Base-by-base conservation (phyloP, 2,329 filamentous ascomycete species). In the Lasiodiplodia gonubiensis region DNA sequence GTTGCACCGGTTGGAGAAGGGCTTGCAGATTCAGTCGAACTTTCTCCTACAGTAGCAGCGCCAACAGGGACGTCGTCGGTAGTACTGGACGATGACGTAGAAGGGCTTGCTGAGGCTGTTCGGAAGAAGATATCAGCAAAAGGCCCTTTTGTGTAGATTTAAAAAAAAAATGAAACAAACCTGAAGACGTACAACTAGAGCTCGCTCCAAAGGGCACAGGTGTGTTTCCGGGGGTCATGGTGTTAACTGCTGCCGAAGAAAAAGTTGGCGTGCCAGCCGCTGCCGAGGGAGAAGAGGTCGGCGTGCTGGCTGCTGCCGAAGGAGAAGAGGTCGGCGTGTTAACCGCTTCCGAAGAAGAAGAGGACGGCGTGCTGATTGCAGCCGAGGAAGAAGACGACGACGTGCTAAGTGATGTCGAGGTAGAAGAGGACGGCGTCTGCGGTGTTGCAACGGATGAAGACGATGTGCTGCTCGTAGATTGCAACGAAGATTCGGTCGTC, bases 371-470 rank as follows among this genome's bases (percentile, higher is more conserved):
- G n/a, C n/a, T n/a, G n/a, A n/a, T n/a, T n/a, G n/a, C n/a, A n/a
- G n/a, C n/a, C n/a, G n/a, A n/a, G n/a, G n/a, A n/a, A 1, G 30
- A 33, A 6, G 30, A 33, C 30, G 30, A 33, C 30, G 30, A 8
- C 30, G 21, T 46, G 27, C 49, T 42, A 25, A 21, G n/a, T 5
- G 14, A 14, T 21, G 55, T n/a, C 8, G 65, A 51, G 48, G 66
- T 55, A 4, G 63, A 65, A 37, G 18, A 48, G n/a, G 37, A 55
- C 11, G 51, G 52, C 37, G 52, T 57, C 8, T 69, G 69, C 16
- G 55, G 49, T 23, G 67, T 68, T 10, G 71, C 72, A n/a, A 70
- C 53, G 23, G 69, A 65, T 25, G 70, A 70, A 27, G 70, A 61
- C 48, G 66, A 37, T 46, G 65, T 55, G 69, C 69, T 37, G 68